These are phyloP conservation scores for Pseudocercospora macadamiae DNA, from an alignment of 2,329 filamentous ascomycete genomes.

Conservation along the genomic window DNA sequence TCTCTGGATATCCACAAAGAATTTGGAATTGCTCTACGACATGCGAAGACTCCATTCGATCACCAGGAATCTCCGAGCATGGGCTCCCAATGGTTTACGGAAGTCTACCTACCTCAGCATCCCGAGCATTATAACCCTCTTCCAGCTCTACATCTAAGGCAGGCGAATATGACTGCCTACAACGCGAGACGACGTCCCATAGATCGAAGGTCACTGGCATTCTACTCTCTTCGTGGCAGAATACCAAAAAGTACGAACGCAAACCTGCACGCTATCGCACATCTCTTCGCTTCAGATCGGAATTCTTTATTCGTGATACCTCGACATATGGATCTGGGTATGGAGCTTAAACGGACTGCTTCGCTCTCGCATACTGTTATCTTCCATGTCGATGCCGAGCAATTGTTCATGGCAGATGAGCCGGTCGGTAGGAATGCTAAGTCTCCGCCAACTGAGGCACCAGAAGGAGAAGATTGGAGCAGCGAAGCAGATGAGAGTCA, in stretches of 20 bases:
- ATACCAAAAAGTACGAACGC: background rate
- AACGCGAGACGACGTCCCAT: background rate
- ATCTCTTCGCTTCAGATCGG: background rate
- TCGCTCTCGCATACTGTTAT: constrained; percentile 2
- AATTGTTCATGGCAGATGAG: background rate
- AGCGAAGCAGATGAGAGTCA: background rate
- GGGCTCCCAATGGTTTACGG: background rate
- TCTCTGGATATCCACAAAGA: background rate
- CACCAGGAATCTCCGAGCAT: background rate
- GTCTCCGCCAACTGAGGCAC: background rate
- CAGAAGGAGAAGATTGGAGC: background rate
- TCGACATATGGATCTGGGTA: background rate
- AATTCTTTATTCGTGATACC: constrained; percentile 5
- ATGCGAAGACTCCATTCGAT: background rate
- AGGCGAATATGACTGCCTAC: background rate
- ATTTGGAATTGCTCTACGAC: background rate
- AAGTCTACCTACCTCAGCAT: background rate
- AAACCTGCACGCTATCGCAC: background rate
- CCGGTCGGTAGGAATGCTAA: background rate
- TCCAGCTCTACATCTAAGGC: background rate
- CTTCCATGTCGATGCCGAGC: background rate
- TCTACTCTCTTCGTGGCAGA: background rate
- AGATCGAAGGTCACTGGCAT: background rate
- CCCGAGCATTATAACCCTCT: constrained; percentile 1
- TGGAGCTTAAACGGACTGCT: background rate